Evolutionary conservation across 164 flowering plant genomes (phyloP).

Genomic region (Amborella trichopoda): DNA sequence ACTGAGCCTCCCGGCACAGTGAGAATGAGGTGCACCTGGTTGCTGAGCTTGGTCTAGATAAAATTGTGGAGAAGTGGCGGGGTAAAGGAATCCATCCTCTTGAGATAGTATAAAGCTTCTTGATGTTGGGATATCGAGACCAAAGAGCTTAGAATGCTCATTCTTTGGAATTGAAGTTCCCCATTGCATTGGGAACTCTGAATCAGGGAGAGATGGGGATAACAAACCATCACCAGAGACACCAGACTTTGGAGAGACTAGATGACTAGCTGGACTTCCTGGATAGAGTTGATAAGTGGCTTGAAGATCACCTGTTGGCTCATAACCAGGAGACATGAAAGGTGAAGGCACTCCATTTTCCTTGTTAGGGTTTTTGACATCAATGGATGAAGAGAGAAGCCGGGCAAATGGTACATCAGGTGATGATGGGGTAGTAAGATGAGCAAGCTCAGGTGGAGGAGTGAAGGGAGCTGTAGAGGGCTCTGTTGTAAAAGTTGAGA

Average conservation of each 20-base stretch:
- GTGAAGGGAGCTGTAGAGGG: constrained; percentile 97
- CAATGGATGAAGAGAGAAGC: constrained; percentile 62
- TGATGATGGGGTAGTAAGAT: constrained; percentile 96
- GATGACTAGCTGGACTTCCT: constrained; percentile 80
- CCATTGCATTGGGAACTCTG: constrained; percentile 50
- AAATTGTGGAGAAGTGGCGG: constrained; percentile 88
- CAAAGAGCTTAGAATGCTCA: constrained; percentile 44
- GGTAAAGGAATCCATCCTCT: constrained; percentile 86
- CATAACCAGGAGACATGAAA: constrained; percentile 20
- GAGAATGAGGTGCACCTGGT: constrained; percentile 40
- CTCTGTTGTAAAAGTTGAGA: constrained; percentile 92
- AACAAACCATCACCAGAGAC: constrained; percentile 47
- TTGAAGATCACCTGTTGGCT: constrained; percentile 58
- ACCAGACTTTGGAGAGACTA: constrained; percentile 65
- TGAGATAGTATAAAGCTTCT: constrained; percentile 35
- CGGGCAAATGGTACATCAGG: constrained; percentile 97
- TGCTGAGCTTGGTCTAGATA: constrained; percentile 66
- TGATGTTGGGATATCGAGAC: constrained; percentile 25
- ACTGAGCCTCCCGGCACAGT: constrained; percentile 74
- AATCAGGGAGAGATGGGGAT: constrained; percentile 46
- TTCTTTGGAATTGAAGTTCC: constrained; percentile 36
- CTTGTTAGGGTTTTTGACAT: constrained; percentile 39
- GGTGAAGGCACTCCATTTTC: constrained; percentile 5
- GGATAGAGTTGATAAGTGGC: constrained; percentile 77
- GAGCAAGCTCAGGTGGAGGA: constrained; percentile 91